A percentile compares a stretch with the other conserved stretches of the same genome.
These are phyloP conservation scores for Tilletia caries DNA, from an alignment of 1,284 basidiomycete species.

Conservation along the genomic window DNA sequence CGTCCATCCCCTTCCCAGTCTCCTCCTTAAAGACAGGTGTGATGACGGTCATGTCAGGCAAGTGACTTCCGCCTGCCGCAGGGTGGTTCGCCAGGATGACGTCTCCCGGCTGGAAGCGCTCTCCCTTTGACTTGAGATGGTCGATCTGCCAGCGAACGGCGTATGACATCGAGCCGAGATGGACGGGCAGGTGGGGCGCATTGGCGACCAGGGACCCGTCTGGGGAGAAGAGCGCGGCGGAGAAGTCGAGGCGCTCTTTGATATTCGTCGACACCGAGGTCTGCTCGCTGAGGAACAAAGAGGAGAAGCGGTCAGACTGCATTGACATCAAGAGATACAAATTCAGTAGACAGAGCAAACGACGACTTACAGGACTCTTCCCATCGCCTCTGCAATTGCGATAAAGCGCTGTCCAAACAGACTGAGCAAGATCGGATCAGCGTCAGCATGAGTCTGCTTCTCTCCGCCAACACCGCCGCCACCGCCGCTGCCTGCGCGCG, in stretches of 20 bases:
- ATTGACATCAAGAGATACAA: no score
- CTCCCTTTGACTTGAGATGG: conserved; percentile 58
- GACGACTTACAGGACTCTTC: conserved; percentile 64
- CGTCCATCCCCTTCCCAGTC: conserved; percentile 61
- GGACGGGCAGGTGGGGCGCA: conserved; percentile 75
- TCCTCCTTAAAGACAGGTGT: conserved; percentile 74
- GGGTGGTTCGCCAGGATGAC: conserved; percentile 88
- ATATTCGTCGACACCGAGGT: conserved; percentile 87
- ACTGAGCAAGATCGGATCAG: conserved; percentile 81
- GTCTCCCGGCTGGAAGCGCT: conserved; percentile 68
- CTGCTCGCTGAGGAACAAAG: conserved; percentile 56
- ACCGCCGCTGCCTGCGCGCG: no score
- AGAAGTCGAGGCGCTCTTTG: conserved; percentile 83
- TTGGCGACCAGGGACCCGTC: conserved; percentile 87
- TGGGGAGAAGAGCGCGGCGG: conserved; percentile 80
- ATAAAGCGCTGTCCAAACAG: conserved; percentile 89
- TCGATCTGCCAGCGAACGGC: conserved; percentile 87
- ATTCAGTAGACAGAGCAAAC: conserved; percentile 51
- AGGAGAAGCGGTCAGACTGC: neutral
- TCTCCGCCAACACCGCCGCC: no score
- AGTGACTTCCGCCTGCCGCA: conserved; percentile 69
- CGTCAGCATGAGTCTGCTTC: conserved; percentile 36
- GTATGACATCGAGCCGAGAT: conserved; percentile 60
- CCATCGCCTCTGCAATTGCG: conserved; percentile 90
- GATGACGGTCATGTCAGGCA: conserved; percentile 78